Conservation (phyloP, 2,329 filamentous ascomycete genomes). For the Botrytis deweyae region DNA sequence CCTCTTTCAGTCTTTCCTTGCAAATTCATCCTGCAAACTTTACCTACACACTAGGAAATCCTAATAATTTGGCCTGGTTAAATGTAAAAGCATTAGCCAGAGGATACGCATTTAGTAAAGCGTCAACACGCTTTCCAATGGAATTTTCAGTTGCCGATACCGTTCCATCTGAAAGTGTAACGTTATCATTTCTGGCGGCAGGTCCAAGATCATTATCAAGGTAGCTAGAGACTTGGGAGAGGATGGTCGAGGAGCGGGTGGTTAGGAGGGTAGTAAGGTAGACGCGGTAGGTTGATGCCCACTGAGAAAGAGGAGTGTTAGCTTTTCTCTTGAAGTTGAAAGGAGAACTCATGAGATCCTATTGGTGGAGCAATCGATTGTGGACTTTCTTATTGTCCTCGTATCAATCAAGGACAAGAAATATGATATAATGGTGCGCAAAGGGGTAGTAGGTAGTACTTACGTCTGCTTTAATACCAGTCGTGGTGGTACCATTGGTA, state of each 20-base stretch:
- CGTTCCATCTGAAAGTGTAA: conserved; percentile 3
- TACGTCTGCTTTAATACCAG: not conserved
- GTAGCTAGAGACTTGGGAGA: not conserved
- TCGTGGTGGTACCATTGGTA: not conserved
- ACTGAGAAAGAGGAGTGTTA: not conserved
- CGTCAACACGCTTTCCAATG: not conserved
- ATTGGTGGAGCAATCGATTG: not conserved
- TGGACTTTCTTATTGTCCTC: not conserved
- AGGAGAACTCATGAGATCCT: not conserved
- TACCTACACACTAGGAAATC: not conserved
- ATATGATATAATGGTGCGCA: not conserved
- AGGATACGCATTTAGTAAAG: not conserved
- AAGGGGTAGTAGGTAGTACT: not conserved
- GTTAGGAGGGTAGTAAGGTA: conserved; percentile 9
- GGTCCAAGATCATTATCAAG: conserved; percentile 16
- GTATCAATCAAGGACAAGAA: not conserved
- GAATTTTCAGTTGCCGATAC: not conserved
- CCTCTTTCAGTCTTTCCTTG: not conserved
- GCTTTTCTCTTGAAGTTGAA: not conserved
- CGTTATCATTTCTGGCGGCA: not conserved
- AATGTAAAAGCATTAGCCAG: conserved; percentile 2
- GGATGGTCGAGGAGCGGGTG: not conserved
- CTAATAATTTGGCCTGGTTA: not conserved
- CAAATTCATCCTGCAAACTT: not conserved
- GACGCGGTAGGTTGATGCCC: not conserved